phyloP scores from a whole-genome alignment of 1,139 yeast species.

The Nakaseomyces sp. region DNA sequence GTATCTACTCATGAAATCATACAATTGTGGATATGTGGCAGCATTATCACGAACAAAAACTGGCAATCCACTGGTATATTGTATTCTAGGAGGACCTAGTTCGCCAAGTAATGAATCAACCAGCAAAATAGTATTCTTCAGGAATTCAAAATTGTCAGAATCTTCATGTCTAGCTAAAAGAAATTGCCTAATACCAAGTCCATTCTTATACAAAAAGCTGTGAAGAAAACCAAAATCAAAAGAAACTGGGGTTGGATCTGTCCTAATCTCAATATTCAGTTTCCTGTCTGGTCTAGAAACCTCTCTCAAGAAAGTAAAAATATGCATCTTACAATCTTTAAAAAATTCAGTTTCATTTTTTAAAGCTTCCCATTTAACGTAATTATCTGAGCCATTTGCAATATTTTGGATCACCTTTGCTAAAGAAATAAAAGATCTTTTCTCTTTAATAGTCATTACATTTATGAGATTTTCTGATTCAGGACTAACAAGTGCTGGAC shows the following conservation, averaged over 20 bases:
- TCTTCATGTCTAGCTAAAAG: slow-evolving; percentile 28
- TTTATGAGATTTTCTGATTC: slow-evolving; percentile 51
- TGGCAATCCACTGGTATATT: slow-evolving; percentile 47
- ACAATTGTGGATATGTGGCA: slow-evolving; percentile 44
- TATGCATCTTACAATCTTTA: slow-evolving; percentile 37
- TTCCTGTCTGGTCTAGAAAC: slow-evolving; percentile 26
- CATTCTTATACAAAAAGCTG: slow-evolving; percentile 54
- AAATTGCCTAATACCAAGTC: slow-evolving; percentile 43
- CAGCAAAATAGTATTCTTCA: slow-evolving; percentile 21
- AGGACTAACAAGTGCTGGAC: slow-evolving; percentile 90
- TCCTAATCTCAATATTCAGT: slow-evolving; percentile 14
- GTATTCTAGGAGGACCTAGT: slow-evolving; percentile 39
- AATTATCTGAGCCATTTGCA: slow-evolving; percentile 65
- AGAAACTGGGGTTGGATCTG: slow-evolving; percentile 13
- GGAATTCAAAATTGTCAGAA: slow-evolving; percentile 19
- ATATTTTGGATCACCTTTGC: slow-evolving; percentile 82
- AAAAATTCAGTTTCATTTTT: slow-evolving; percentile 38
- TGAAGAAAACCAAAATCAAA: slow-evolving; percentile 53
- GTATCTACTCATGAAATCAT: slow-evolving; percentile 69
- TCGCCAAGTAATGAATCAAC: slow-evolving; percentile 31
- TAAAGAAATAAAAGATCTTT: slow-evolving; percentile 67
- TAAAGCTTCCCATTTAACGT: slow-evolving; percentile 55
- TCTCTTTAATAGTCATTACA: slow-evolving; percentile 39
- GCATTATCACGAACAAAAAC: slow-evolving; percentile 40
- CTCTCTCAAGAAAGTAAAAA: slow-evolving; percentile 41